Evolutionary conservation across 257 asterid species (phyloP).

Genomic region (Solanum stenotomum): DNA sequence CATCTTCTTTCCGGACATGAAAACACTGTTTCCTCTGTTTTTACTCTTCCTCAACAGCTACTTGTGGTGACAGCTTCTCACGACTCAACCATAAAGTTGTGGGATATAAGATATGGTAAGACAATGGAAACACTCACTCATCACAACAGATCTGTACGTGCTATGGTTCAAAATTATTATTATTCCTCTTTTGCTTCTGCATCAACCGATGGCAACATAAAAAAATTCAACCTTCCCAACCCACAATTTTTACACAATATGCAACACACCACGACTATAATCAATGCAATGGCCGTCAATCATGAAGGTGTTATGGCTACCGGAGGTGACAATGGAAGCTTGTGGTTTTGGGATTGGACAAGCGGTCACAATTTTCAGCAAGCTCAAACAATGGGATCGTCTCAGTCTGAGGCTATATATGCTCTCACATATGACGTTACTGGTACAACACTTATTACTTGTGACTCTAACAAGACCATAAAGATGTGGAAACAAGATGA

Average conservation of each 20-base stretch:
- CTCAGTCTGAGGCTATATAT: too few species aligned
- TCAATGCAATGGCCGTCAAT: slow-evolving; percentile 74
- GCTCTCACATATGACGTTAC: too few species aligned
- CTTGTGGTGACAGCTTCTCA: slow-evolving; percentile 27
- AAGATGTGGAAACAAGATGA: too few species aligned
- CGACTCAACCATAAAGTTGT: slow-evolving; percentile 69
- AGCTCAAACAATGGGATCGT: too few species aligned
- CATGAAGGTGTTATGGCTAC: slow-evolving; percentile 79
- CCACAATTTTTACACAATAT: slow-evolving; percentile 84
- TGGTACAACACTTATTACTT: too few species aligned
- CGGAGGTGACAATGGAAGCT: slow-evolving; percentile 92
- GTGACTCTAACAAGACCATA: too few species aligned
- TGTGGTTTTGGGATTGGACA: slow-evolving; percentile 97
- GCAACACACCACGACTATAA: slow-evolving; percentile 63
- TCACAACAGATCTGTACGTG: not conserved
- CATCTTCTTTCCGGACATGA: too few species aligned
- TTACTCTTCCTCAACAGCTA: too few species aligned
- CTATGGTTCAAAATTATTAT: not conserved
- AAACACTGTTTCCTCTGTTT: too few species aligned
- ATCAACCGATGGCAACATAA: slow-evolving; percentile 68
- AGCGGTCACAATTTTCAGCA: slow-evolving; percentile 50
- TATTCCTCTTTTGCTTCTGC: slow-evolving; percentile 55
- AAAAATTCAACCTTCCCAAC: slow-evolving; percentile 69
- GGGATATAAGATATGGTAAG: slow-evolving; percentile 75
- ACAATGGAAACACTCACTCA: not conserved